A percentile compares a stretch with the other conserved stretches of the same genome.
Evolutionary conservation across 352 stramenopile species (phyloP).

Genomic region (Peronosclerospora sorghi): DNA sequence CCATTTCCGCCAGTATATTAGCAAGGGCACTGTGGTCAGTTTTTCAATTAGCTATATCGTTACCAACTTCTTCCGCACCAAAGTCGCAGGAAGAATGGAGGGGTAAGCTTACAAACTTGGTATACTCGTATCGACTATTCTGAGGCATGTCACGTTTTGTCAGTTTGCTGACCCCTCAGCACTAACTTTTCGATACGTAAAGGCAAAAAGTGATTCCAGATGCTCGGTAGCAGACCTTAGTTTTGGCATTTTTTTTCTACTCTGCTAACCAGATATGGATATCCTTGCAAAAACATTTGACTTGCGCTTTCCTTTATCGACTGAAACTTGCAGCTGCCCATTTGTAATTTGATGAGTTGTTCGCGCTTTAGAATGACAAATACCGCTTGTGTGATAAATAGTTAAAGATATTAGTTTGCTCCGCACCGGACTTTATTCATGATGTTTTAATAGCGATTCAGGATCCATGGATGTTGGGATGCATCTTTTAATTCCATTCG

Average conservation of each 20-base stretch:
- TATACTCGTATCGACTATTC: background rate
- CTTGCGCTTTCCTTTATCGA: background rate
- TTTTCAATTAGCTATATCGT: no score
- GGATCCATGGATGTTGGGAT: constrained; percentile 49
- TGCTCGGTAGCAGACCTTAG: constrained; percentile 43
- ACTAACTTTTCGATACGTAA: constrained; percentile 32
- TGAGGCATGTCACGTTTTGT: background rate
- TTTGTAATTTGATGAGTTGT: constrained; percentile 45
- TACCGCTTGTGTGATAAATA: constrained; percentile 40
- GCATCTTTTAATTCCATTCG: constrained; percentile 55
- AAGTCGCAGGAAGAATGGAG: constrained; percentile 45
- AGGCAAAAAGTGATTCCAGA: constrained; percentile 17
- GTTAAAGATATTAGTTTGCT: background rate
- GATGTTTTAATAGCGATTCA: constrained; percentile 20
- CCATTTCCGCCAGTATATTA: no score
- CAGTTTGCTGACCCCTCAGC: constrained; percentile 15
- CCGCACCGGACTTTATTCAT: constrained; percentile 6
- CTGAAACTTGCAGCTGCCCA: background rate
- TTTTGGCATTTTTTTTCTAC: constrained; percentile 40
- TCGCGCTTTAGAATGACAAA: constrained; percentile 41
- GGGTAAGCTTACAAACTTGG: no score
- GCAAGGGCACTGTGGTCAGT: no score
- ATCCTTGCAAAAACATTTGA: constrained; percentile 23
- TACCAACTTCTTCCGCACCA: no score
- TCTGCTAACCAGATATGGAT: constrained; percentile 37